Percentiles rank a stretch among this genome's conserved stretches.
Evolutionary conservation across 768 basidiomycete genomes (phyloP).

Genomic region (Boletellus ananiceps): DNA sequence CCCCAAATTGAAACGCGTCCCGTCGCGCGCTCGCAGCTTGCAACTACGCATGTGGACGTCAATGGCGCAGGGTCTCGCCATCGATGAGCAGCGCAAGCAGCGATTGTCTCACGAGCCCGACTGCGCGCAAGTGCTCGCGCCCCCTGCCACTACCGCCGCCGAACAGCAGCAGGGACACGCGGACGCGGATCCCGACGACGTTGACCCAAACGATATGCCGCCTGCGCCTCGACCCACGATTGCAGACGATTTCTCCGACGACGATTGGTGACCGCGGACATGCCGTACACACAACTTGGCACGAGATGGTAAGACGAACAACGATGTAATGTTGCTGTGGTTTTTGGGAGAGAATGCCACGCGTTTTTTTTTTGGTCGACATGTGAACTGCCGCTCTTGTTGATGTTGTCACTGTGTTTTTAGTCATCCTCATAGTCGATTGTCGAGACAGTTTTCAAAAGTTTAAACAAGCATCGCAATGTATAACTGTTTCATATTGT

Average conservation of each 20-base stretch:
- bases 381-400: not conserved
- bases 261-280: slow-evolving; percentile 20
- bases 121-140: slow-evolving; percentile 12
- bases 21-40: slow-evolving; percentile 25
- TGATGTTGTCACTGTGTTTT: too few relatives aligned
- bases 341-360: not conserved
- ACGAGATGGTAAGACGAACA: too few relatives aligned
- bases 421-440: too few relatives aligned
- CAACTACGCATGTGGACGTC: slow-evolving; percentile 42
- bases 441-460: not conserved
- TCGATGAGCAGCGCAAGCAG: slow-evolving; percentile 41
- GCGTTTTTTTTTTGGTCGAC: not conserved
- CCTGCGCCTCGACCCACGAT: slow-evolving; percentile 4
- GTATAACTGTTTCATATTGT: too few relatives aligned
- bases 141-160: slow-evolving; percentile 3
- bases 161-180: not conserved
- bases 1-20: not conserved
- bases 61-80: slow-evolving; percentile 42
- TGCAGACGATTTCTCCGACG: slow-evolving; percentile 25
- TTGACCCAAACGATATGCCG: slow-evolving; percentile 13
- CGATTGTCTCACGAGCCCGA: slow-evolving; percentile 13
- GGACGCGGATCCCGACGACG: slow-evolving; percentile 12
- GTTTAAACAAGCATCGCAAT: too few relatives aligned
- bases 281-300: too few relatives aligned
- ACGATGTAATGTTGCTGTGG: not conserved